These are phyloP conservation scores for Tetracladium setigerum DNA, from an alignment of 495 filamentous ascomycete species.

Conservation along the genomic window DNA sequence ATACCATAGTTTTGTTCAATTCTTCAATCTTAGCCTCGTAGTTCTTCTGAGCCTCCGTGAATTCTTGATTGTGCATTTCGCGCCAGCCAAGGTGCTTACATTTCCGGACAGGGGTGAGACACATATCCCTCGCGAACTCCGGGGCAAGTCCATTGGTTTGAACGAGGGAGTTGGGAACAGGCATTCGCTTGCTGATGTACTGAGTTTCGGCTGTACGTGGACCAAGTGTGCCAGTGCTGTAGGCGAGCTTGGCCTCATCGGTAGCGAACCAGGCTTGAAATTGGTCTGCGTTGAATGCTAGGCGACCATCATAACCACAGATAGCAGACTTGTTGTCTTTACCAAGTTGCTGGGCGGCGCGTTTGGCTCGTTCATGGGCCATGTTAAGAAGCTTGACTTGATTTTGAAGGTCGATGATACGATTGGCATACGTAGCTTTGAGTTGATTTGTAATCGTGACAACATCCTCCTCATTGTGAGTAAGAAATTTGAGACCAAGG, in stretches of 20 bases:
- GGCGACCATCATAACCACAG: conserved; percentile 57
- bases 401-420: conserved; percentile 1
- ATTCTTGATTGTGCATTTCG: conserved; percentile 4
- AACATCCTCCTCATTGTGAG: conserved; percentile 7
- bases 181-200: not conserved
- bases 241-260: conserved; percentile 19
- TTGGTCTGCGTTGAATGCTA: conserved; percentile 54
- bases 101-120: conserved; percentile 4
- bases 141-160: not conserved
- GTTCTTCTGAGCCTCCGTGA: not conserved
- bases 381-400: conserved; percentile 8
- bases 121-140: conserved; percentile 11
- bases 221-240: conserved; percentile 14
- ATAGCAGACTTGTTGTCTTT: conserved; percentile 40
- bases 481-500: conserved; percentile 12
- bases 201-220: conserved; percentile 12
- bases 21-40: not conserved
- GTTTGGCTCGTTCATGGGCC: conserved; percentile 7
- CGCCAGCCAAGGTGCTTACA: conserved; percentile 10
- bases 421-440: not conserved
- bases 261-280: conserved; percentile 36
- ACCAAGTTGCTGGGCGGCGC: conserved; percentile 8
- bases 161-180: conserved; percentile 7
- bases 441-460: conserved; percentile 4
- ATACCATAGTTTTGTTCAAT: not conserved